Evolutionary conservation across 179 eudicot species (phyloP).

Genomic region (Heliamphora ciliata): DNA sequence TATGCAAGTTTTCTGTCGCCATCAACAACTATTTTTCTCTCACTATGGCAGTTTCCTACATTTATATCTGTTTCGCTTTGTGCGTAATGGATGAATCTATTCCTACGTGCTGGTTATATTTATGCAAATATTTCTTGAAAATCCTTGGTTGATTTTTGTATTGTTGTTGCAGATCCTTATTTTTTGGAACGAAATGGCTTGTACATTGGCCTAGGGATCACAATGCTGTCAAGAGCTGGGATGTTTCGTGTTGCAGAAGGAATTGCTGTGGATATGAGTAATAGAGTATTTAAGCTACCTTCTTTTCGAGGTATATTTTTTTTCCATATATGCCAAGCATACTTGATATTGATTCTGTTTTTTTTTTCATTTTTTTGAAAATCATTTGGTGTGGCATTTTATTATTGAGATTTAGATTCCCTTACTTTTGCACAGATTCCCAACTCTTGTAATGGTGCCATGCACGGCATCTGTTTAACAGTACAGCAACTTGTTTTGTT

Average conservation of each 20-base stretch:
- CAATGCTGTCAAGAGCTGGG: constrained; percentile 83
- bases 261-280: constrained; percentile 60
- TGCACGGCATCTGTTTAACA: too few relatives aligned
- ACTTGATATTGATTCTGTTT: constrained; percentile 6
- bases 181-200: constrained; percentile 66
- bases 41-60: neutral
- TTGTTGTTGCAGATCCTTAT: constrained; percentile 47
- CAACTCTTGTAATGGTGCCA: neutral
- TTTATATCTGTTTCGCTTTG: neutral
- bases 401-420: neutral
- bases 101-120: neutral
- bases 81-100: neutral
- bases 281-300: constrained; percentile 74
- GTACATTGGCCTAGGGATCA: constrained; percentile 78
- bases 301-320: constrained; percentile 52
- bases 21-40: neutral
- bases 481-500: too few relatives aligned
- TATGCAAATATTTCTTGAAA: neutral
- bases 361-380: neutral
- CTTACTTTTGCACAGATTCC: neutral
- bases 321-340: neutral
- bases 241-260: constrained; percentile 71
- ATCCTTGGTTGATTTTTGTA: neutral
- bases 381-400: neutral
- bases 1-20: neutral